These are phyloP conservation scores for Setaria viridis DNA, from an alignment of 202 grass and related monocot genomes.

Conservation along the genomic window DNA sequence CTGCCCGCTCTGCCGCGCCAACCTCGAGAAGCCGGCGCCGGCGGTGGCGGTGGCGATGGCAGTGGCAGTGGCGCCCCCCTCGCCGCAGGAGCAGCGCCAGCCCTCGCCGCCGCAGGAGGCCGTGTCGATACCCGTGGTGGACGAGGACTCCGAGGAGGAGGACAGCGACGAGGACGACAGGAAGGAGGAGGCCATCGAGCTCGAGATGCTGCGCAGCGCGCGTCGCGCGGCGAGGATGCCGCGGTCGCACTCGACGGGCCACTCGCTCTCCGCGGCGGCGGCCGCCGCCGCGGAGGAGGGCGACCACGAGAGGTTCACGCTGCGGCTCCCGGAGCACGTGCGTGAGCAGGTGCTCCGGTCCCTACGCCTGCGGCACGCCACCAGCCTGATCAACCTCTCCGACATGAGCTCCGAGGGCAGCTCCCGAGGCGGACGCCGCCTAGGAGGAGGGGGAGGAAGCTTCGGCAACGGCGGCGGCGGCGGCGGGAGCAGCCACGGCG, in stretches of 20 bases:
- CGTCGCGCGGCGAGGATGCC: constrained; percentile 62
- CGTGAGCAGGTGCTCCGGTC: constrained; percentile 61
- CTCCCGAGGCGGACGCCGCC: constrained; percentile 45
- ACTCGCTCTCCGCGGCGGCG: constrained; percentile 52
- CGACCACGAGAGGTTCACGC: constrained; percentile 80
- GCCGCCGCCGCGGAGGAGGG: constrained; percentile 34
- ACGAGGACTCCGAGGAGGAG: not conserved
- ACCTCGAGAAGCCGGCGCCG: constrained; percentile 57
- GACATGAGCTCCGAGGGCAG: constrained; percentile 46
- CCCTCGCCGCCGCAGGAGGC: constrained; percentile 40
- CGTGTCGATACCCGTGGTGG: constrained; percentile 47
- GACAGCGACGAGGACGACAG: constrained; percentile 47
- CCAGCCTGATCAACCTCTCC: constrained; percentile 53
- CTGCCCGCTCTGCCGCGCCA: constrained; percentile 60
- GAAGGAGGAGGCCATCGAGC: constrained; percentile 66
- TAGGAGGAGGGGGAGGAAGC: not conserved
- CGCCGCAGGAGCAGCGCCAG: constrained; percentile 8
- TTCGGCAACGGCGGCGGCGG: constrained; percentile 33
- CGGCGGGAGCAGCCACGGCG: constrained; percentile 53
- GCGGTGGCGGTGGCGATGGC: constrained; percentile 19
- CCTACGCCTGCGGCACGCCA: constrained; percentile 58
- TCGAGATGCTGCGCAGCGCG: constrained; percentile 73
- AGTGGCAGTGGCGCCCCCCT: constrained; percentile 26
- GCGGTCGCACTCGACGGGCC: constrained; percentile 84
- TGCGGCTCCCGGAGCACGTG: constrained; percentile 75